Percentiles rank a stretch among this genome's conserved stretches.
Conservation (phyloP, 768 basidiomycete species). For the Strobilomyces dryophilus region DNA sequence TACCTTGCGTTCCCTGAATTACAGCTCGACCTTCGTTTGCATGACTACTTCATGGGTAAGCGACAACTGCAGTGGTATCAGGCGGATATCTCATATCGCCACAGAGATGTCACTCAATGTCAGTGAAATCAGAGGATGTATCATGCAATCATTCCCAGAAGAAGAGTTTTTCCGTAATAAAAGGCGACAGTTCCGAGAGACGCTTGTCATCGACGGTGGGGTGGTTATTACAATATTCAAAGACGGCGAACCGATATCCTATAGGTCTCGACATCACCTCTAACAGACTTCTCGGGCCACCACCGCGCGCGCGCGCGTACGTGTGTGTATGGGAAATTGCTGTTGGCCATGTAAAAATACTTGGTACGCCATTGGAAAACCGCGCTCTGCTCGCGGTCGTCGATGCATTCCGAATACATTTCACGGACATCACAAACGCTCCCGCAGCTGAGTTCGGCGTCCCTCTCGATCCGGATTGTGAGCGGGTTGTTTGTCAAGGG, state of each 20-base stretch:
- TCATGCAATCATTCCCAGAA: slow-evolving; percentile 46
- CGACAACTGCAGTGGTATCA: background rate
- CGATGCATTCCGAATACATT: slow-evolving; percentile 64
- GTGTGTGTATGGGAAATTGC: slow-evolving; percentile 90
- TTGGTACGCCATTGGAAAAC: slow-evolving; percentile 52
- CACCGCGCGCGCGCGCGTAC: slow-evolving; percentile 80
- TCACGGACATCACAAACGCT: slow-evolving; percentile 72
- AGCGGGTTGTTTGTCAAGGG: slow-evolving; percentile 18
- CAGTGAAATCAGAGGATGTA: slow-evolving; percentile 51
- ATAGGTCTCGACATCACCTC: slow-evolving; percentile 75
- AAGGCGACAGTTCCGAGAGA: slow-evolving; percentile 25
- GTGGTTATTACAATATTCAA: slow-evolving; percentile 1
- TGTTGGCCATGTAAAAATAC: slow-evolving; percentile 59
- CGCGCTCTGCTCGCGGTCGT: slow-evolving; percentile 48
- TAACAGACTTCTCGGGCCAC: slow-evolving; percentile 85
- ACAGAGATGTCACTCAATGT: slow-evolving; percentile 78
- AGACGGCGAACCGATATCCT: background rate
- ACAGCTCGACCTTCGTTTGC: slow-evolving; percentile 71
- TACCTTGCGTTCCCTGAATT: slow-evolving; percentile 60
- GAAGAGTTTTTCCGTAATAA: slow-evolving; percentile 30
- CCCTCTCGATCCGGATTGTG: slow-evolving; percentile 74
- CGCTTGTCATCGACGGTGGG: slow-evolving; percentile 49
- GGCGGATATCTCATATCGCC: slow-evolving; percentile 7
- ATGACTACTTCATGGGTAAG: slow-evolving; percentile 88
- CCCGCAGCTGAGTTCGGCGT: slow-evolving; percentile 67